phyloP scores from a whole-genome alignment of 352 stramenopile species.

The Aphanomyces euteiches region DNA sequence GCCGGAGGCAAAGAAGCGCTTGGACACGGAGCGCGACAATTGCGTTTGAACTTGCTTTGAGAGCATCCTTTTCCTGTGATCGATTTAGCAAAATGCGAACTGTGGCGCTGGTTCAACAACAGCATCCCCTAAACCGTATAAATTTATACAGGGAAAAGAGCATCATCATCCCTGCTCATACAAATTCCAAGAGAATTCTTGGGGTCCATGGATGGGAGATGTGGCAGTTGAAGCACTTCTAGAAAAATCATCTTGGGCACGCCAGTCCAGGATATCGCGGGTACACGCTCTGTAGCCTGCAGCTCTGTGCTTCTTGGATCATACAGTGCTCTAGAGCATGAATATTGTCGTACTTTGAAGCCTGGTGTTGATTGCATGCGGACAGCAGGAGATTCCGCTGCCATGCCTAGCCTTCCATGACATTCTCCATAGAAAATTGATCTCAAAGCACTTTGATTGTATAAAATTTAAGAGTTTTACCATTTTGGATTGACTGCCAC shows the following conservation, averaged over 20 bases:
- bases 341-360: too few species aligned
- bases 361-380: too few species aligned
- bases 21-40: constrained; percentile 39
- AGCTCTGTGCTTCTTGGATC: too few species aligned
- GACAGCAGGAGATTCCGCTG: too few species aligned
- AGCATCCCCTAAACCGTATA: constrained; percentile 9
- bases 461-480: too few species aligned
- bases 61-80: constrained; percentile 25
- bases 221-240: constrained; percentile 21
- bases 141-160: constrained; percentile 9
- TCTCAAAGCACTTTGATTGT: too few species aligned
- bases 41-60: constrained; percentile 28
- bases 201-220: not conserved
- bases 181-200: constrained; percentile 23
- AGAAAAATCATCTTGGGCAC: constrained; percentile 27
- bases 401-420: too few species aligned
- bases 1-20: constrained; percentile 80
- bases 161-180: not conserved
- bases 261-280: not conserved
- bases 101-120: constrained; percentile 17
- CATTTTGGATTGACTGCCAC: constrained; percentile 3
- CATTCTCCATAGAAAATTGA: not conserved
- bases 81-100: constrained; percentile 30
- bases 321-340: too few species aligned
- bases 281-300: not conserved